Evolutionary conservation across 2,329 filamentous ascomycete genomes (phyloP), one percentile per base, ranked within the genome.

Genomic region (Alternaria consortialis): DNA sequence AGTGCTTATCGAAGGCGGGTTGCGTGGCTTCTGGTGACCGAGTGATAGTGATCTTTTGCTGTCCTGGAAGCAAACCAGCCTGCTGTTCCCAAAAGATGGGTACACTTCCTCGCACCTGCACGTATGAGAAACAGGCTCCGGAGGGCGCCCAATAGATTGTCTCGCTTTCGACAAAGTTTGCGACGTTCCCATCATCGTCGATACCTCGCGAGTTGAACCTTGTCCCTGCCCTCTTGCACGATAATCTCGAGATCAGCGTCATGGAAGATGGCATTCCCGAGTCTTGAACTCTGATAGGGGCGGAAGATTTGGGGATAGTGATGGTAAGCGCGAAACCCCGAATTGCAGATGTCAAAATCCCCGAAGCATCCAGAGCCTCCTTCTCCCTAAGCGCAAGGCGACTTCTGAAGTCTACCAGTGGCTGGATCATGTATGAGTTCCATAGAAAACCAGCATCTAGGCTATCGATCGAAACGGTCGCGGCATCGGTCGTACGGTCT

Each of bases 381-480:
- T 90, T 90, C 69, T 97, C 93, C 55, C 87, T 85, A 6, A 87
- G 86, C 62, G 92, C 86, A 47, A 99, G 84, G 17, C 92, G 87
- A 31, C 91, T 93, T 43, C 95, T 89, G 77, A 99, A 98, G 76
- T 93, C 87, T 31, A 97, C 90, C 55, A 99, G 84, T 5, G 95
- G 94, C 66, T 91, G 90, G 71, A 99, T 97, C 93, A 99, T 97
- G 80, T 96, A 97, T 4, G 93, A 96, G 75, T 99, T 99, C 95
- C 95, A 99, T 17, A 99, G 81, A 75, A 97, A 97, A 1, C 91
- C 91, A 72, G 93, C 91, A 77, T 99, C 93, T 63, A 98, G 89
- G 73, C 92, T 95, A 75, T 97, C 93, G 62, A 97, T 93, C 64
- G 97, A 92, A 65, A 98, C 94, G 0, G 91, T 89, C 44, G 89